Conservation (phyloP, 208 protist genomes). For the Leishmania guyanensis region DNA sequence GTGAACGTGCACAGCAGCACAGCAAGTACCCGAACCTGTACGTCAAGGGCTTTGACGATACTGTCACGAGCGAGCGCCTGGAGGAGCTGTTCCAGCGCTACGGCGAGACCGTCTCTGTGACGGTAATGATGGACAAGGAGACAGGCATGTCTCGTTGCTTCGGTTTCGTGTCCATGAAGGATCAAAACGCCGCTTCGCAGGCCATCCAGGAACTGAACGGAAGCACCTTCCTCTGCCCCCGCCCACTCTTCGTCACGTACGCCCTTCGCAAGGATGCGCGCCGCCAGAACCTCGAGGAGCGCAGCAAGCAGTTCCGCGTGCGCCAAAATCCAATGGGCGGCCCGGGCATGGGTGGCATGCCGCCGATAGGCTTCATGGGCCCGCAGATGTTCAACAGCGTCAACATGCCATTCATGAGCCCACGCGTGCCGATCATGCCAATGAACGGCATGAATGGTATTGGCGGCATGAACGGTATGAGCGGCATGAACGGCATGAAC, state of each 20-base stretch:
- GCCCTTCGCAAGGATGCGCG: conserved; percentile 97
- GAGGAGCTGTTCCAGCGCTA: conserved; percentile 95
- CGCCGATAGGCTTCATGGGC: conserved; percentile 46
- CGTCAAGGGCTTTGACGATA: conserved; percentile 99
- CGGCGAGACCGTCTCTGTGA: conserved; percentile 96
- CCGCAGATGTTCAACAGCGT: conserved; percentile 67
- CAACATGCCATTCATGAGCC: conserved; percentile 80
- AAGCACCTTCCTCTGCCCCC: conserved; percentile 93
- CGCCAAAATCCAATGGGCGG: conserved; percentile 70
- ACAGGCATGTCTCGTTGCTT: conserved; percentile 94
- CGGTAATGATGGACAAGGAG: conserved; percentile 97
- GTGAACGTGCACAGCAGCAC: conserved; percentile 92
- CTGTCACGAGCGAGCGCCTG: conserved; percentile 95
- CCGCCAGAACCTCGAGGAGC: conserved; percentile 93
- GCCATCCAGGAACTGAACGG: conserved; percentile 97
- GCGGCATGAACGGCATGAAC: conserved; percentile 37
- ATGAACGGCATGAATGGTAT: conserved; percentile 43
- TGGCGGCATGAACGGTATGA: conserved; percentile 35
- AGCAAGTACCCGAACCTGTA: conserved; percentile 98
- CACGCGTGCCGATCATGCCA: conserved; percentile 81
- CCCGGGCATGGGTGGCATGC: conserved; percentile 51
- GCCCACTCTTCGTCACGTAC: conserved; percentile 98
- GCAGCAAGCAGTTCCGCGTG: conserved; percentile 84
- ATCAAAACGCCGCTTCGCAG: conserved; percentile 93
- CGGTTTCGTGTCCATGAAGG: conserved; percentile 98